Conservation (phyloP, 2,329 filamentous ascomycete genomes). For the Malbranchea zuffiana region DNA sequence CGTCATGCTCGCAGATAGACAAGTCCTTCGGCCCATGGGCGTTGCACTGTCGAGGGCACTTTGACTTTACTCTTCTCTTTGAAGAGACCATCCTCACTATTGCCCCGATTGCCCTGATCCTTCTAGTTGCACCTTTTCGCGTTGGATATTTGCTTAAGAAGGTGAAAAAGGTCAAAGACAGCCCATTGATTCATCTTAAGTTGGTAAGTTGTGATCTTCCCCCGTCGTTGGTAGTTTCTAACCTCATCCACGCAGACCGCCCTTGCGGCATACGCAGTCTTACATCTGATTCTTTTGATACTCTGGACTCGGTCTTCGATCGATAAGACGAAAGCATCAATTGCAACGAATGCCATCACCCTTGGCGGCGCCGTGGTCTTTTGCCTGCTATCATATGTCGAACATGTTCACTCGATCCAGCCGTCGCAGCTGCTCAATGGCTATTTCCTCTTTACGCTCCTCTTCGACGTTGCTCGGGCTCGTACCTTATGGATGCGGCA, state of each 20-base stretch:
- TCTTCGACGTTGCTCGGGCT: conserved; percentile 38
- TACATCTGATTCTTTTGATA: conserved; percentile 30
- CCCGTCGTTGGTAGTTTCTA: not conserved
- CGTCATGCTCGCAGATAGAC: conserved; percentile 25
- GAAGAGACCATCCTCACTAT: conserved; percentile 34
- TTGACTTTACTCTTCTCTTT: conserved; percentile 39
- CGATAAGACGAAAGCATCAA: conserved; percentile 25
- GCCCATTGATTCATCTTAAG: conserved; percentile 24
- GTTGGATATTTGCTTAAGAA: conserved; percentile 27
- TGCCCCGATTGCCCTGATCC: conserved; percentile 27
- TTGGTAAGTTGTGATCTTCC: conserved; percentile 22
- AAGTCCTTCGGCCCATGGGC: conserved; percentile 27
- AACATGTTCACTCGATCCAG: conserved; percentile 36
- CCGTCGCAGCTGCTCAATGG: conserved; percentile 40
- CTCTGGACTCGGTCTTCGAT: conserved; percentile 27
- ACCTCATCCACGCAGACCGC: conserved; percentile 22
- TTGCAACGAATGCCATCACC: conserved; percentile 25
- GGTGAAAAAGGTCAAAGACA: conserved; percentile 27
- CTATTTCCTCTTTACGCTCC: conserved; percentile 37
- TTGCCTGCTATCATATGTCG: conserved; percentile 35
- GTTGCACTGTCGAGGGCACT: conserved; percentile 28
- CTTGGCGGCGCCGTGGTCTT: conserved; percentile 25
- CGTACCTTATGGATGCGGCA: conserved; percentile 36
- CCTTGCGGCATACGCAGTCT: conserved; percentile 24
- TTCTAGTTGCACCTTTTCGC: conserved; percentile 27